Base-by-base conservation (phyloP, 768 basidiomycete species). In the Coprinopsis strossmayeri region DNA sequence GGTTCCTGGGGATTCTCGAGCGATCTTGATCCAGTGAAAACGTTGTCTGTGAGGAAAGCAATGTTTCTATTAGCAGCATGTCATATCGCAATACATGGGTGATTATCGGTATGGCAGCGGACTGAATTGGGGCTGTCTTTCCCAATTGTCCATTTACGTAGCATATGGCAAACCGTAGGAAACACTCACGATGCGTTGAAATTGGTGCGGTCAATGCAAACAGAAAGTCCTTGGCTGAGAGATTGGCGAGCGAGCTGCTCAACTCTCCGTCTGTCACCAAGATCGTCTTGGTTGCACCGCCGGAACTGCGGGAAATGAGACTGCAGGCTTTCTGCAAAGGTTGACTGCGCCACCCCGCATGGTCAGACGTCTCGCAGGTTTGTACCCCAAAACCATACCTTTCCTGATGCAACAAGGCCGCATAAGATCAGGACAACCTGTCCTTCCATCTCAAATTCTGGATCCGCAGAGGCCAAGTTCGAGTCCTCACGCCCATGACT, bases 221-320 rank as follows among this genome's bases (percentile, higher is more conserved):
- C 82, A n/a, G 84, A 90, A 41, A 69, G 61, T n/a, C 85, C 84
- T 53, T 72, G 62, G 39, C 57, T 53, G 45, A 90, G 71, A 5
- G 72, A 69, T 20, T 65, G 54, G 50, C 79, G 65, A 3, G 79
- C 82, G 30, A 81, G 63, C 7, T 65, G 60, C 60, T 90, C 88
- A 0, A 90, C 88, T n/a, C 56, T 63, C 11, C 72, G 72, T 55
- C 88, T 73, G 56, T 72, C 70, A 15, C 87, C 89, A 35, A 91
- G 72, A 46, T 89, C 83, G 57, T 91, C 89, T 63, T 91, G 87
- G 66, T 81, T 88, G 62, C 86, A 90, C 55, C 86, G 73, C 37
- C 69, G 68, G 60, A 88, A 85, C 34, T 64, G 64, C 7, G 87
- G 83, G 50, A 74, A 75, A 55, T 82, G 64, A 3, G 60, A 51